Evolutionary conservation across 73 alveolate genomes (phyloP).

Genomic region (Halteria grandinella): DNA sequence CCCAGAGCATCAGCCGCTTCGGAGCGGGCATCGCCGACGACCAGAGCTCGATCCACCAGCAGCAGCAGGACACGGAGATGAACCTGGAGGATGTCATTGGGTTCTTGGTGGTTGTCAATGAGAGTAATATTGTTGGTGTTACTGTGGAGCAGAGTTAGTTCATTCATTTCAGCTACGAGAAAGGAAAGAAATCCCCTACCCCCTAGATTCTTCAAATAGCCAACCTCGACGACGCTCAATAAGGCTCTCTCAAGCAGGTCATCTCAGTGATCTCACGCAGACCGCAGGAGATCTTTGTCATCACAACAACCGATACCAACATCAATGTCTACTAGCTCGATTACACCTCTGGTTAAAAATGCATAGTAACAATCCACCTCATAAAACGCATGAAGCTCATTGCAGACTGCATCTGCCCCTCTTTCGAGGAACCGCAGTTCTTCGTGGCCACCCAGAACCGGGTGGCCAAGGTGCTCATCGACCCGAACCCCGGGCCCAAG

Average conservation of each 20-base stretch:
- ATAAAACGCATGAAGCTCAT: slow-evolving; percentile 16
- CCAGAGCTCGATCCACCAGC: slow-evolving; percentile 12
- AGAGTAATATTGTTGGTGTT: background rate
- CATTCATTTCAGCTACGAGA: slow-evolving; percentile 3
- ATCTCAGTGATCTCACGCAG: slow-evolving; percentile 1
- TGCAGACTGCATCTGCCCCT: slow-evolving; percentile 31
- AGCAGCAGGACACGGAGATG: slow-evolving; percentile 1
- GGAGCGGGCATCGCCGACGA: slow-evolving; percentile 21
- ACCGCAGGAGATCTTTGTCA: slow-evolving; percentile 14
- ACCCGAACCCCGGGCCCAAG: background rate
- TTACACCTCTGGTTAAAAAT: no score
- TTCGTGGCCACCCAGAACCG: slow-evolving; percentile 6
- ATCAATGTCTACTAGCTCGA: slow-evolving; percentile 3
- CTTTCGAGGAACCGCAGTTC: slow-evolving; percentile 43
- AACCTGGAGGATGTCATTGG: slow-evolving; percentile 28
- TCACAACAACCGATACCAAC: slow-evolving; percentile 12
- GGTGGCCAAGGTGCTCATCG: slow-evolving; percentile 26
- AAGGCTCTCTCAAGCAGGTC: slow-evolving; percentile 21
- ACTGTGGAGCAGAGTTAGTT: slow-evolving; percentile 18
- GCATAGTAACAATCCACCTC: slow-evolving; percentile 4
- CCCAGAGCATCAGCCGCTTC: background rate
- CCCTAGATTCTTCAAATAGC: background rate
- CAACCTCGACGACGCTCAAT: background rate
- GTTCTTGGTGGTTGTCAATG: slow-evolving; percentile 11
- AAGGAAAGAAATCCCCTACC: background rate